phyloP scores from a whole-genome alignment of 495 filamentous ascomycete species.

The Rostrohypoxylon terebratum region DNA sequence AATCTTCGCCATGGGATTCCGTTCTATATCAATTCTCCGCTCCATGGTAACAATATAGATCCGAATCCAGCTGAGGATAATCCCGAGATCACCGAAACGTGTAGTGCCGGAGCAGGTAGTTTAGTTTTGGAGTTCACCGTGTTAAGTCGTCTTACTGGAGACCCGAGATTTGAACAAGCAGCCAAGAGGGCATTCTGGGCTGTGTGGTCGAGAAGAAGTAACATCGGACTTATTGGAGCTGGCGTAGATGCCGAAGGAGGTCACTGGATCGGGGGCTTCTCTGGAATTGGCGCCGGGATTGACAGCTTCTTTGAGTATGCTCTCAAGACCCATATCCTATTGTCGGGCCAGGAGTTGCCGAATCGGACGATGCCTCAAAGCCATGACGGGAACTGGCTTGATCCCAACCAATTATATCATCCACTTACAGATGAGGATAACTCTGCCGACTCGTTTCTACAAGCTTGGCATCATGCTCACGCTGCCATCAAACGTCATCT shows the following conservation, averaged over 20 bases:
- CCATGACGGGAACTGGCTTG: conserved; percentile 56
- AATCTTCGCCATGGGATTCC: conserved; percentile 93
- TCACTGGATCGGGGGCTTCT: conserved; percentile 85
- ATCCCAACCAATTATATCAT: conserved; percentile 66
- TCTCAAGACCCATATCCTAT: conserved; percentile 88
- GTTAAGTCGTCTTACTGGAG: conserved; percentile 87
- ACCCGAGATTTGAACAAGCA: conserved; percentile 84
- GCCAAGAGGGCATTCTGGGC: conserved; percentile 96
- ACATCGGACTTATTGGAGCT: conserved; percentile 87
- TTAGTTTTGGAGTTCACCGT: conserved; percentile 93
- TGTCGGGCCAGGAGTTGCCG: conserved; percentile 75
- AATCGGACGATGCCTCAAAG: conserved; percentile 57
- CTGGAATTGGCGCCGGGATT: conserved; percentile 93
- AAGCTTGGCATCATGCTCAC: conserved; percentile 88
- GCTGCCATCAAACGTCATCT: conserved; percentile 88
- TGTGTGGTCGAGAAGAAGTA: conserved; percentile 87
- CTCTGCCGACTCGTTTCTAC: conserved; percentile 79
- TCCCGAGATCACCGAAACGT: conserved; percentile 91
- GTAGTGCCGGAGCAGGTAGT: conserved; percentile 94
- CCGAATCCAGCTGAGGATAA: conserved; percentile 53
- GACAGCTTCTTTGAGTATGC: conserved; percentile 99
- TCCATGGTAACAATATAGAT: conserved; percentile 59
- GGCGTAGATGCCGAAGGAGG: conserved; percentile 94
- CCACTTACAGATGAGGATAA: conserved; percentile 74
- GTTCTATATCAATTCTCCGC: conserved; percentile 84